Conservation (phyloP, 371 early-diverging fungal species). For the Mucor lusitanicus region DNA sequence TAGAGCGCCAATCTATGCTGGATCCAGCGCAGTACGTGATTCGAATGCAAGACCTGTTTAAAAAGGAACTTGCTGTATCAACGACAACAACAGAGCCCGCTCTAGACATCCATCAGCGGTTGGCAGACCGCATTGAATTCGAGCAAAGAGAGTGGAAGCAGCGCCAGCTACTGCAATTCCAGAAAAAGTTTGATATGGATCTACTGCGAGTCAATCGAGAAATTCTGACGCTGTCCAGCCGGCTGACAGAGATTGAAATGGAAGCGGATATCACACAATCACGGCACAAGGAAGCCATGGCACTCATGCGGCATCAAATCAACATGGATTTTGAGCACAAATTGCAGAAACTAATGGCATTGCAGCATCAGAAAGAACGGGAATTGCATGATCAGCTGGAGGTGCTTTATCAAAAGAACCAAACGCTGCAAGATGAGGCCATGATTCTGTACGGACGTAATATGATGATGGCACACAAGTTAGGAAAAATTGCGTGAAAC, state of each 20-base stretch:
- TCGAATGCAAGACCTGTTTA: conserved; percentile 10
- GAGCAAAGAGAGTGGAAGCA: conserved; percentile 18
- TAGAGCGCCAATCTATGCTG: conserved; percentile 11
- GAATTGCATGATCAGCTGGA: conserved; percentile 4
- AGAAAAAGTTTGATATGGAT: conserved; percentile 14
- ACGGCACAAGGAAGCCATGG: conserved; percentile 5
- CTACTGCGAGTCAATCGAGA: conserved; percentile 16
- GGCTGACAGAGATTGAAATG: conserved; percentile 20
- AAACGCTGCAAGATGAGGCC: conserved; percentile 15
- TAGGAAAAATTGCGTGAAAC: conserved; percentile 16
- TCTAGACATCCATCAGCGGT: not conserved
- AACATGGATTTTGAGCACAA: not conserved
- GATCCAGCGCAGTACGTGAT: not conserved
- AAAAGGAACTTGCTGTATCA: not conserved
- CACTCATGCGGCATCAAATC: not conserved
- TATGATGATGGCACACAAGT: conserved; percentile 10
- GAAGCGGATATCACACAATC: conserved; percentile 10
- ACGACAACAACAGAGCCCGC: not conserved
- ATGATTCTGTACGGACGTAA: conserved; percentile 17
- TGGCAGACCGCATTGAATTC: conserved; percentile 13
- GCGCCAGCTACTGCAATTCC: not conserved
- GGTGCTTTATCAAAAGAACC: conserved; percentile 12
- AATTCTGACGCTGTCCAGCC: conserved; percentile 11
- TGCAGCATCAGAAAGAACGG: conserved; percentile 1
- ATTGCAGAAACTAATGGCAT: not conserved